Evolutionary conservation across 1,284 basidiomycete genomes (phyloP), one percentile per base, ranked within the genome.

Genomic region (Rhodotorula sp.): DNA sequence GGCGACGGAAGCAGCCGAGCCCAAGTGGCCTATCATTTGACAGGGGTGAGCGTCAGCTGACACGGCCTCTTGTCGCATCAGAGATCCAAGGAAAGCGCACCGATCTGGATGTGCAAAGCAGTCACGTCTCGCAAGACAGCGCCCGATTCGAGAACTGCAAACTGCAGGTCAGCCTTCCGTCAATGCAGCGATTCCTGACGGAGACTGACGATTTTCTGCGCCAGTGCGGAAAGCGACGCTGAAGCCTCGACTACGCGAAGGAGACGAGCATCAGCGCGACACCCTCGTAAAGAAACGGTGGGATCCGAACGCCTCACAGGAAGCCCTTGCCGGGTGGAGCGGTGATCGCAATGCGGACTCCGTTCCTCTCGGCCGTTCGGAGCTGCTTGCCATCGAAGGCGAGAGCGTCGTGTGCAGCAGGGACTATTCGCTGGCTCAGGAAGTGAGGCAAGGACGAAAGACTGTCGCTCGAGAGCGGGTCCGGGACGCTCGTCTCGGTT

Each of bases 101-200:
- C 82, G 51, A 95, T 80, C 3, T 83, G 79, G 68, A 95, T 82
- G 76, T 94, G 91, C 33, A 95, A 79, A 0, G 91, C 91, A 0
- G 87, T 84, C 22, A 86, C 82, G 4, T 87, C 84, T 75, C 89
- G 83, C 53, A 90, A 81, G 51, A 95, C 82, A 0, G 92, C 90
- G 2, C 86, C 86, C 1, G 81, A 75, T 65, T 89, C 86, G n/a
- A 94, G 82, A 49, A 67, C 72, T 73, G 44, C 46, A 14, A 0
- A 20, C 24, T 4, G 24, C 29, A 3, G 14, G 22, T 7, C 45
- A 20, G 44, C 55, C 15, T 48, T 30, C 6, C 5, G 1, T 20
- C 2, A 20, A 48, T 22, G 46, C 15, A 20, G n/a, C 4, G n/a
- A 54, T n/a, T 17, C 4, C 51, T 20, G 29, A 6, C 17, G 20